A percentile compares a stretch with the other conserved stretches of the same genome.
Conservation (phyloP, 1,139 yeast genomes). For the Saccharomyces hybrid region DNA sequence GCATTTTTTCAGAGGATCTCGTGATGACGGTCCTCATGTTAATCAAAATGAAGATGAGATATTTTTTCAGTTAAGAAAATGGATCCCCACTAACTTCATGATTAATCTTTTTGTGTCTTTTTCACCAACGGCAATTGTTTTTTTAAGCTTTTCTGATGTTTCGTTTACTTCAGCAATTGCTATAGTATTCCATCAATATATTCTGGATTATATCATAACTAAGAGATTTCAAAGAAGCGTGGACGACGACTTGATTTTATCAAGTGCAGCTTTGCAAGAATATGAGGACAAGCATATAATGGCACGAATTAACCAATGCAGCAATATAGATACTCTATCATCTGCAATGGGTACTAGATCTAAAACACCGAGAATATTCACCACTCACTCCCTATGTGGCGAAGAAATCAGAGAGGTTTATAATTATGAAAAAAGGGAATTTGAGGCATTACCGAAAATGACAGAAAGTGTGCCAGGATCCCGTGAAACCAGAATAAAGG, state of each 20-base stretch:
- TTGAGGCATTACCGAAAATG: slow-evolving; percentile 13
- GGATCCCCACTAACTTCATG: slow-evolving; percentile 53
- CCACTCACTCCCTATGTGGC: slow-evolving; percentile 26
- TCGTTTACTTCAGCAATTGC: slow-evolving; percentile 38
- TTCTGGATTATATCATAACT: slow-evolving; percentile 38
- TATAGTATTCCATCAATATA: slow-evolving; percentile 36
- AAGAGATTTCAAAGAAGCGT: slow-evolving; percentile 42
- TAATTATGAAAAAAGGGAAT: slow-evolving; percentile 16
- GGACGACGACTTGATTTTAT: slow-evolving; percentile 53
- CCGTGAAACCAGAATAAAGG: not conserved
- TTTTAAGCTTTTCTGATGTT: slow-evolving; percentile 36
- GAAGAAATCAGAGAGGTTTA: slow-evolving; percentile 20
- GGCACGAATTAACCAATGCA: slow-evolving; percentile 58
- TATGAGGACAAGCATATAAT: slow-evolving; percentile 58
- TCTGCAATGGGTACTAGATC: slow-evolving; percentile 26
- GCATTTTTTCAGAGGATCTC: slow-evolving; percentile 6
- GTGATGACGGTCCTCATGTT: not conserved
- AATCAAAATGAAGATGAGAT: slow-evolving; percentile 7
- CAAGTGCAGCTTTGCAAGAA: slow-evolving; percentile 57
- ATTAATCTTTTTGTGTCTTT: slow-evolving; percentile 44
- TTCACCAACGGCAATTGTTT: slow-evolving; percentile 47
- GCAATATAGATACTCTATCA: slow-evolving; percentile 53
- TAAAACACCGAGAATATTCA: slow-evolving; percentile 9
- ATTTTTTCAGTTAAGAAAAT: slow-evolving; percentile 48
- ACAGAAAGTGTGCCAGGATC: slow-evolving; percentile 3